These are phyloP conservation scores for Coniochaeta sp. DNA, from an alignment of 2,329 filamentous ascomycete genomes.

Conservation along the genomic window DNA sequence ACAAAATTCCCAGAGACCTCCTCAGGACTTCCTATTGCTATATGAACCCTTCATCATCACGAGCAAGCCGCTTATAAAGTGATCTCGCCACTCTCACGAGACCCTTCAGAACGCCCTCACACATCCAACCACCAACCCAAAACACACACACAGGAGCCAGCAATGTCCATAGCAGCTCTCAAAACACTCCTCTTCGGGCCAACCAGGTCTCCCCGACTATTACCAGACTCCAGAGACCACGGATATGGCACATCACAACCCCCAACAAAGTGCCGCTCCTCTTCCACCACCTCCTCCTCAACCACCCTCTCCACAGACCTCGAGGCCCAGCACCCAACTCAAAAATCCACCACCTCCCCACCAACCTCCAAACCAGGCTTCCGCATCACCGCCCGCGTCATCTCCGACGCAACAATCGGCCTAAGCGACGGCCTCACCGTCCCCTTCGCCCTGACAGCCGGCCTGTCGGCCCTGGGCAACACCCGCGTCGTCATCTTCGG, in stretches of 20 bases:
- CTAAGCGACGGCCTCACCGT: constrained; percentile 71
- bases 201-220: background rate
- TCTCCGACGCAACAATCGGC: constrained; percentile 63
- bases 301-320: background rate
- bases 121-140: background rate
- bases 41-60: background rate
- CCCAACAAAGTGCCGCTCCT: background rate
- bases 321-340: constrained; percentile 3
- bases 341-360: background rate
- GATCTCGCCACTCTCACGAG: background rate
- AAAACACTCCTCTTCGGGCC: constrained; percentile 6
- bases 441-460: constrained; percentile 67
- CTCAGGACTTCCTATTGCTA: background rate
- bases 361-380: background rate
- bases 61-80: background rate
- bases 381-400: constrained; percentile 27
- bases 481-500: constrained; percentile 60
- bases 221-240: background rate
- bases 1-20: background rate
- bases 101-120: background rate
- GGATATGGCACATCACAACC: background rate
- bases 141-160: background rate
- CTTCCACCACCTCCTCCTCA: background rate
- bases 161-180: constrained; percentile 6
- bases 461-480: constrained; percentile 54